Evolutionary conservation across 2,329 filamentous ascomycete genomes (phyloP).

Genomic region (Verticillium longisporum): DNA sequence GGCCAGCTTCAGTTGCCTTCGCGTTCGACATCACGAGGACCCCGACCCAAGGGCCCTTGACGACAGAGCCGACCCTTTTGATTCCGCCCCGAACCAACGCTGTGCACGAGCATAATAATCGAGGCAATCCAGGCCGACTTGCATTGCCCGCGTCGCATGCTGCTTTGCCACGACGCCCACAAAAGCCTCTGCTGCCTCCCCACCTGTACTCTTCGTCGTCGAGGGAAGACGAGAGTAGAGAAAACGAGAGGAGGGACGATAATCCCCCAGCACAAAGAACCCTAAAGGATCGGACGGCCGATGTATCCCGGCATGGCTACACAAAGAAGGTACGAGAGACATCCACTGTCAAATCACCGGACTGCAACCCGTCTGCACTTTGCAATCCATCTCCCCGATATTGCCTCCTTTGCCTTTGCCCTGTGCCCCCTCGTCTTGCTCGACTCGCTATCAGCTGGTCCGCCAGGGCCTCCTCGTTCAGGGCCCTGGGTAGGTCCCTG

Average conservation of each 20-base stretch:
- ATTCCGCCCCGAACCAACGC: not conserved
- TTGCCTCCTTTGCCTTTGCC: slow-evolving; percentile 6
- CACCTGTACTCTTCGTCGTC: not conserved
- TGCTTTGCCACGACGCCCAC: not conserved
- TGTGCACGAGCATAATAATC: not conserved
- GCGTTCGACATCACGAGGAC: not conserved
- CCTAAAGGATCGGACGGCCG: not conserved
- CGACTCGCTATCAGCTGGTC: not conserved
- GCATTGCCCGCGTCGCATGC: not conserved
- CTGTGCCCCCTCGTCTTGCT: slow-evolving; percentile 7
- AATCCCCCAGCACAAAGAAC: not conserved
- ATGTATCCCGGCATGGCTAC: not conserved
- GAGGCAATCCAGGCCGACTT: not conserved
- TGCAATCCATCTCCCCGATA: not conserved
- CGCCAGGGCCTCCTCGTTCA: no score
- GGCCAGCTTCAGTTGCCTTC: no score
- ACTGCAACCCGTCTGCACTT: not conserved
- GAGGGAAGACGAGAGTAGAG: not conserved
- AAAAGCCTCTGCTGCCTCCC: not conserved
- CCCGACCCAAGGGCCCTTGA: not conserved
- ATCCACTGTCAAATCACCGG: not conserved
- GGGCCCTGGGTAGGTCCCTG: not conserved
- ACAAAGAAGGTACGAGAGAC: not conserved
- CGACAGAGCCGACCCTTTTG: not conserved
- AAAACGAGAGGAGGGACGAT: not conserved